Base-by-base conservation (phyloP, 2,329 filamentous ascomycete genomes). In the Zymoseptoria passerinii region DNA sequence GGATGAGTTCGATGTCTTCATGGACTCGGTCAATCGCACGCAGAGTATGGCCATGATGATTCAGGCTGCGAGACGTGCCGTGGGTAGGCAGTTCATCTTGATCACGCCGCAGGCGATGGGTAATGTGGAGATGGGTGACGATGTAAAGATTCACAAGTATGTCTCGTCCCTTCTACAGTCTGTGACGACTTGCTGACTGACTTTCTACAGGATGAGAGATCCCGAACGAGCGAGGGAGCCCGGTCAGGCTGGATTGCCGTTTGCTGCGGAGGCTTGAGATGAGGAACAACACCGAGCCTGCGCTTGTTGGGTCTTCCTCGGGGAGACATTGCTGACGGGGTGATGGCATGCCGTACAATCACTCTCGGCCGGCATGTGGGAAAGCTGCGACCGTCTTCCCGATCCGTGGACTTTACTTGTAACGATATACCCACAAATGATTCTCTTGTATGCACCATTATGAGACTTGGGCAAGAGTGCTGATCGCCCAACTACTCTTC, bases 1-100 rank as follows among this genome's bases (percentile, higher is more conserved):
- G 56, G 94, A 99, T 74, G 94, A 99, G 74, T 99, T 97, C 70
- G 94, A 99, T 72, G 94, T 99, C 29, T 99, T 96, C 79, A 99
- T 99, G 94, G 94, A 99, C 74, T 90, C 88, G 66, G 90, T 97
- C 59, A 99, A 99, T 74, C 85, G 94, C 61, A 90, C 89, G 57
- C 89, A 95, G 66, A 95, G 90, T 71, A 96, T 95, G 67, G 88
- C 89, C 63, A 90, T 99, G 87, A 88, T 99, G 73, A 91, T 96
- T 66, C 82, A 85, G 59, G 89, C 90, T 18, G 94, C 94, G 44
- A 83, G 94, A 67, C 83, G 88, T 28, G 89, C 90, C 1, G 86
- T 94, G n/a, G 90, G 91, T 27, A 83, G 90, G 61, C 94, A 99
- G 72, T 99, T 95, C 69, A 92, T 99, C 63, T 83, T 99, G 57